Evolutionary conservation across 148 eudicot genomes (phyloP).

Genomic region (Vaccinium vitisidaea): DNA sequence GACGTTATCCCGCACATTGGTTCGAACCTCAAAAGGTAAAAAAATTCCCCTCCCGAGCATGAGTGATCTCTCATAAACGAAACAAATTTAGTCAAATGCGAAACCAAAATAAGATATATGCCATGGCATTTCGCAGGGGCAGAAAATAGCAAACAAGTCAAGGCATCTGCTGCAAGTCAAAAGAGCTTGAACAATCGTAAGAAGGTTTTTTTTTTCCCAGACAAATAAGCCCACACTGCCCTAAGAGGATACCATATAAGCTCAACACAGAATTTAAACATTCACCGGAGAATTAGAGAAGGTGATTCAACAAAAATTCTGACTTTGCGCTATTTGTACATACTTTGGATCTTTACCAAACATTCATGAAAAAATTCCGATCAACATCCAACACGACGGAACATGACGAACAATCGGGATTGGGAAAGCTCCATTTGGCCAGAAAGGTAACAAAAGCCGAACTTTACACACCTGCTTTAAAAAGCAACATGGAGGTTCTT

Average conservation of each 20-base stretch:
- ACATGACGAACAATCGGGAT: background rate
- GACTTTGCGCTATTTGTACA: background rate
- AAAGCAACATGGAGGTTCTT: background rate
- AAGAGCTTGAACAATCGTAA: background rate
- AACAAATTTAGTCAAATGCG: background rate
- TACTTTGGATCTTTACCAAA: background rate
- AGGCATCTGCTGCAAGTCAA: background rate
- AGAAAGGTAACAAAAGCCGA: background rate
- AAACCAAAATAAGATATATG: background rate
- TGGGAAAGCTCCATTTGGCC: background rate
- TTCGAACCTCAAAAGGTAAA: background rate
- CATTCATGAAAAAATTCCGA: background rate
- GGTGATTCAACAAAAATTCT: background rate
- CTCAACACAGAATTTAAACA: background rate
- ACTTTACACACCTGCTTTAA: slow-evolving; percentile 1
- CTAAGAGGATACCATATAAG: background rate
- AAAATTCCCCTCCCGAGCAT: background rate
- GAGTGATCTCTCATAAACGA: background rate
- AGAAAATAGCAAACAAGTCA: background rate
- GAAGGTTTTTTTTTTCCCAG: background rate
- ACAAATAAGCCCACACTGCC: background rate
- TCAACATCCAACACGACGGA: background rate
- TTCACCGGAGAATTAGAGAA: background rate
- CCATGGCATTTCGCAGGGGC: background rate
- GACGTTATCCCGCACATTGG: background rate